Evolutionary conservation across 768 basidiomycete genomes (phyloP).

Genomic region (Lactifluus piperatus): DNA sequence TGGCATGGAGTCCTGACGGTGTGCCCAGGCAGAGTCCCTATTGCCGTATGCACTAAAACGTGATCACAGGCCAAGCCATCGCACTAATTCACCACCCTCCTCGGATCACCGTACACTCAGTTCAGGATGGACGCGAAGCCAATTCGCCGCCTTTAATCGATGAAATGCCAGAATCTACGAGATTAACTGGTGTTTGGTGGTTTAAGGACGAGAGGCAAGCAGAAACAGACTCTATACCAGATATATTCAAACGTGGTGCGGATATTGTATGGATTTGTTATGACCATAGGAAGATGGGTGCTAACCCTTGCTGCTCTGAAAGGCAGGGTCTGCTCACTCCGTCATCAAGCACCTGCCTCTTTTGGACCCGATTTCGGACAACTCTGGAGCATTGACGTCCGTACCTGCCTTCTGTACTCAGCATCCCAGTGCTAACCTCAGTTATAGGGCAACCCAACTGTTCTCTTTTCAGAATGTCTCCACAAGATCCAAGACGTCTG

Average conservation of each 20-base stretch:
- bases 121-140: constrained; percentile 63
- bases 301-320: constrained; percentile 18
- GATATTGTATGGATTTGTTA: constrained; percentile 42
- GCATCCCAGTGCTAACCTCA: constrained; percentile 1
- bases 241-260: constrained; percentile 63
- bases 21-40: constrained; percentile 17
- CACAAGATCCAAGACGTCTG: constrained; percentile 36
- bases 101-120: constrained; percentile 59
- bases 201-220: constrained; percentile 41
- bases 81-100: constrained; percentile 66
- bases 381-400: constrained; percentile 58
- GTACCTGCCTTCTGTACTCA: constrained; percentile 23
- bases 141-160: constrained; percentile 36
- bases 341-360: constrained; percentile 60
- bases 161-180: constrained; percentile 18
- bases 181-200: constrained; percentile 64
- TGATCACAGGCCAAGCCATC: constrained; percentile 48
- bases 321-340: constrained; percentile 76
- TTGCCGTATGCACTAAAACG: background rate
- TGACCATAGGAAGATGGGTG: constrained; percentile 1
- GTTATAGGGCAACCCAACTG: constrained; percentile 58
- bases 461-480: constrained; percentile 74
- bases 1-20: constrained; percentile 86
- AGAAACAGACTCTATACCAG: constrained; percentile 45
- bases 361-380: constrained; percentile 61